Evolutionary conservation across 163 green algal species (phyloP), one percentile per base, ranked within the genome.

Genomic region (Smithsoniella earleae): DNA sequence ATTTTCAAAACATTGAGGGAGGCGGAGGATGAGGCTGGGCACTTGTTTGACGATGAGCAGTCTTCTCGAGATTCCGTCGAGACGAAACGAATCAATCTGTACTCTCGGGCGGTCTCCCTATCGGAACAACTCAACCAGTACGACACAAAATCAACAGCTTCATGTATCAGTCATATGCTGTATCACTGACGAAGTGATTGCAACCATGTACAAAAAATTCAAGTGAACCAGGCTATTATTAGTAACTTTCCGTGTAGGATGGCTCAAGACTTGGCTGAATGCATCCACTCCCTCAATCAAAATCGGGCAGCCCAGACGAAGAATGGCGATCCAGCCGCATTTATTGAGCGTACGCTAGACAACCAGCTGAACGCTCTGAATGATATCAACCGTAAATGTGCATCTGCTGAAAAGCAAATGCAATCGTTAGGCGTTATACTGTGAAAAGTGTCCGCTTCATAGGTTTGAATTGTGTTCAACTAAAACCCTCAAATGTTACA

Each of bases 41-140:
- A 38, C 30, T 13, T 69, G 58, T 69, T 69, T 69, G 58, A 69
- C 6, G 58, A 69, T 30, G 58, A 69, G 20, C n/a, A 69, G 58
- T 31, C 58, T 1, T 69, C n/a, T 13, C n/a, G 58, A 3, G 58
- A 69, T 13, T 31, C 58, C n/a, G n/a, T 69, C n/a, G 58, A 69
- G 31, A 43, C 58, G 18, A 69, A 69, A 13, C 18, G 58, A 5
- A 34, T 69, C 22, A 43, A 30, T 0, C 25, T 69, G n/a, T 69
- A 69, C 25, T 8, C 10, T 33, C 58, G 58, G 6, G 58, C 58
- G 40, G 25, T 69, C n/a, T 22, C 20, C 22, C 25, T 69, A n/a
- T 69, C 58, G 27, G 58, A 69, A 33, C n/a, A 69, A 38, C 16
- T 69, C 5, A 69, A 36, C 58, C 58, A 69, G 58, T 69, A 36